Base-by-base conservation (phyloP, 1,284 basidiomycete genomes). In the Sparassis latifolia region DNA sequence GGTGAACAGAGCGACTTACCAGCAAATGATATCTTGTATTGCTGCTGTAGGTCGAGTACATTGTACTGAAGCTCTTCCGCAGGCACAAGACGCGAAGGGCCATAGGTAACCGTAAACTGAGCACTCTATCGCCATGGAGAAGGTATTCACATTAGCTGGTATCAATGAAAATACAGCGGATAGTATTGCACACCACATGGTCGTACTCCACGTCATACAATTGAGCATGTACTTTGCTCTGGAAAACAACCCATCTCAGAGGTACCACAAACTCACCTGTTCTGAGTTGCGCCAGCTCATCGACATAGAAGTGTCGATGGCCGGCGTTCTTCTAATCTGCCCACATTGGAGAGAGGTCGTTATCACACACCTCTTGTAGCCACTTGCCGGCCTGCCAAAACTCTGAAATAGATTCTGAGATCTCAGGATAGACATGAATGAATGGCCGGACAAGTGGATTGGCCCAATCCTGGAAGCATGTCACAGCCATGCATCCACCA, bases 381-480 rank as follows among this genome's bases (percentile, higher is more conserved):
- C 35, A 37, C 12, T 37, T 37, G 4, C 55, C 57, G 0, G 56
- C 68, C 6, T 72, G 66, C 55, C 57, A 66, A 2, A 55, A 50
- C 53, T 72, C 67, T 1, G 57, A 60, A 1, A 69, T 49, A 1
- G 45, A 30, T 3, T 37, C 42, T 5, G 55, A 50, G 1, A 65
- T 49, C 41, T 71, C 66, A 5, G 65, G 65, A 52, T 69, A 70
- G 0, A 64, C 33, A 10, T 62, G 58, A 0, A 72, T 58, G 37
- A 60, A 50, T 29, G 55, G 47, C 0, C 62, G 56, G 0, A 69
- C 62, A 2, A 63, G 42, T 0, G 69, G 68, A 54, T 72, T 70
- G 10, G 62, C 57, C 57, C 60, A 71, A 42, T 70, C 67, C 69
- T 70, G 48, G 5, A 30, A 31, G 29, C 4, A 42, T 12, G 4